Base-by-base conservation (phyloP, 73 alveolate genomes). In the Effrenium voratum region DNA sequence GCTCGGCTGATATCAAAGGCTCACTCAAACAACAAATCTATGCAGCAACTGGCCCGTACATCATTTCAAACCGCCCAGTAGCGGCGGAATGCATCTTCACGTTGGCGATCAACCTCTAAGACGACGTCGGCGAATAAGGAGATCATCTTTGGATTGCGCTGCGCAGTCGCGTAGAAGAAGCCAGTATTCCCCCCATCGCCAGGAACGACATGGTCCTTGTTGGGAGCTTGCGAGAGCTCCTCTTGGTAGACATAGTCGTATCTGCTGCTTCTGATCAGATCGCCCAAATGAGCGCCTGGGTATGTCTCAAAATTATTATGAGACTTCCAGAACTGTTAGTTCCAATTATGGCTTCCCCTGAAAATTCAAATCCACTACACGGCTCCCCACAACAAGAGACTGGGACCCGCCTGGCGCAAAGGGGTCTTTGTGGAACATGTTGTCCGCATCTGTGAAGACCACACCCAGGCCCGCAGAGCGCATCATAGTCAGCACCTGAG, bases 241-340 rank as follows among this genome's bases (percentile, higher is more conserved):
- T 70, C 82, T 46, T 70, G 82, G 82, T 70, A 70, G 82, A 70
- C 82, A 46, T 70, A 70, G 82, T 70, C 82, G 47, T 70, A 70
- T 28, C 38, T 70, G 49, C 38, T 46, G 38, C 49, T 10, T 5
- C 82, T 44, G 2, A 70, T 70, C 82, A 70, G 47, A 70, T 70
- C 82, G n/a, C 82, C 82, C 49, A 70, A 34, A 70, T 70, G 81
- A 44, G 38, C 81, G n/a, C n/a, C n/a, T n/a, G n/a, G n/a, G n/a
- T n/a, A n/a, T n/a, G n/a, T n/a, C n/a, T n/a, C n/a, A n/a, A n/a
- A n/a, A n/a, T n/a, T n/a, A n/a, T n/a, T n/a, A n/a, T n/a, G n/a
- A n/a, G n/a, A n/a, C n/a, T n/a, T n/a, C n/a, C n/a, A n/a, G n/a
- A n/a, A n/a, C n/a, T n/a, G n/a, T n/a, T n/a, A n/a, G n/a, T n/a